phyloP scores from a whole-genome alignment of 202 grass and related monocot species.

The Zoysia matrella region DNA sequence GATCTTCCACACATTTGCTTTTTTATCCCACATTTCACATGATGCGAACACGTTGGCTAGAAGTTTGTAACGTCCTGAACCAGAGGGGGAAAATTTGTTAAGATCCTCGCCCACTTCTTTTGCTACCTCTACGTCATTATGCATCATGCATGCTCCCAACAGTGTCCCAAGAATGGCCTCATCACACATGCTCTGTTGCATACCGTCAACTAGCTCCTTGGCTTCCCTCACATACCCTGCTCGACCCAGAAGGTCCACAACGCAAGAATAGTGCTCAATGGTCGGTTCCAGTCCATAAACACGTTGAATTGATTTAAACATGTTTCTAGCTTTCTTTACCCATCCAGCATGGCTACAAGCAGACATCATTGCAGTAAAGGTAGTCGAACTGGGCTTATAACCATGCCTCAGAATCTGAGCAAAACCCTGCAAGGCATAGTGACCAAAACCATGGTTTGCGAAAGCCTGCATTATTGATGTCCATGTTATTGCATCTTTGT shows the following conservation, averaged over 20 bases:
- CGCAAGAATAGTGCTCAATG: constrained; percentile 56
- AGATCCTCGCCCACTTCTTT: constrained; percentile 56
- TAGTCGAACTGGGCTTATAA: constrained; percentile 41
- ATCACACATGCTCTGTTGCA: constrained; percentile 35
- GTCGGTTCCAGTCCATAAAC: constrained; percentile 27
- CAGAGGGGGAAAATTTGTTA: constrained; percentile 38
- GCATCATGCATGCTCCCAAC: constrained; percentile 53
- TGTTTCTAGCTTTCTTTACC: constrained; percentile 47
- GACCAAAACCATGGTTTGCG: constrained; percentile 45
- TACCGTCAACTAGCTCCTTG: constrained; percentile 39
- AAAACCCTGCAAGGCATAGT: constrained; percentile 47
- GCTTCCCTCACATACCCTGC: constrained; percentile 52
- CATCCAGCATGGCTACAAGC: constrained; percentile 55
- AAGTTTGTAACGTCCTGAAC: constrained; percentile 47
- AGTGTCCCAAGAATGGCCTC: constrained; percentile 52
- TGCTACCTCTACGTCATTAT: constrained; percentile 51
- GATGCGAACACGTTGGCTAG: constrained; percentile 59
- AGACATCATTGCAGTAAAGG: constrained; percentile 50
- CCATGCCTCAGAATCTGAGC: constrained; percentile 54
- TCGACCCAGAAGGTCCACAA: constrained; percentile 56
- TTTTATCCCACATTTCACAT: constrained; percentile 44
- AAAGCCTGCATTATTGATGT: constrained; percentile 57
- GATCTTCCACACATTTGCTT: constrained; percentile 55
- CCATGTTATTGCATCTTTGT: constrained; percentile 57
- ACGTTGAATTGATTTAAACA: constrained; percentile 42